Evolutionary conservation across 179 eudicot species (phyloP).

Genomic region (Silene noctiflora): DNA sequence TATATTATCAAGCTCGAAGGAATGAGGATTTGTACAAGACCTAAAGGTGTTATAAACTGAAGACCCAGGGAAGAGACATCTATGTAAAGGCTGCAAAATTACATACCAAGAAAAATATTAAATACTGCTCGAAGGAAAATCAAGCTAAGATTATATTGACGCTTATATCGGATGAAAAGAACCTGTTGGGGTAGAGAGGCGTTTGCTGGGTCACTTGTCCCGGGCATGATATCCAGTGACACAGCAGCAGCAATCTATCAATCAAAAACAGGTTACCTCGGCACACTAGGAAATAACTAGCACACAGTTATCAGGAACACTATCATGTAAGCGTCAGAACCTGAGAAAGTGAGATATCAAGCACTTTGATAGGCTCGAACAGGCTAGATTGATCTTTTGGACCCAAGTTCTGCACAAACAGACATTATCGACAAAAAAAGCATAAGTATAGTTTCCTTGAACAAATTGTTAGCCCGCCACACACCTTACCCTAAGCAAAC

Average conservation of each 20-base stretch:
- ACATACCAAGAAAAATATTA: conserved; percentile 15
- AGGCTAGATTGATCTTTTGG: conserved; percentile 76
- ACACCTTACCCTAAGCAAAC: neutral
- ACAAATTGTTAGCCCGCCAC: neutral
- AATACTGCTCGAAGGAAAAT: neutral
- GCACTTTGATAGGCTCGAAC: conserved; percentile 79
- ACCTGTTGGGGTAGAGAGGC: conserved; percentile 95
- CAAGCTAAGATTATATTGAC: neutral
- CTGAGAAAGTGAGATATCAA: conserved; percentile 89
- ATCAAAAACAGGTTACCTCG: neutral
- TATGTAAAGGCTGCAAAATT: conserved; percentile 64
- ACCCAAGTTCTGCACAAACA: conserved; percentile 61
- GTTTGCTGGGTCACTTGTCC: conserved; percentile 83
- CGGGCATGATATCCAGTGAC: conserved; percentile 92
- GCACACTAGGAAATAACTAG: neutral
- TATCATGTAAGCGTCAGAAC: conserved; percentile 33
- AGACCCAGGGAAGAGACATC: conserved; percentile 93
- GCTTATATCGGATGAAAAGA: conserved; percentile 8
- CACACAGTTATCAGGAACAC: neutral
- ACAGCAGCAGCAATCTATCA: conserved; percentile 83
- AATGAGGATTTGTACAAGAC: conserved; percentile 90
- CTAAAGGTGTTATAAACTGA: conserved; percentile 78
- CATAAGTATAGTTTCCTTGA: neutral
- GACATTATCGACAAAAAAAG: conserved; percentile 14
- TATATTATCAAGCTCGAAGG: conserved; percentile 69